These are phyloP conservation scores for Fusarium illudens DNA, from an alignment of 2,329 filamentous ascomycete species.

Conservation along the genomic window DNA sequence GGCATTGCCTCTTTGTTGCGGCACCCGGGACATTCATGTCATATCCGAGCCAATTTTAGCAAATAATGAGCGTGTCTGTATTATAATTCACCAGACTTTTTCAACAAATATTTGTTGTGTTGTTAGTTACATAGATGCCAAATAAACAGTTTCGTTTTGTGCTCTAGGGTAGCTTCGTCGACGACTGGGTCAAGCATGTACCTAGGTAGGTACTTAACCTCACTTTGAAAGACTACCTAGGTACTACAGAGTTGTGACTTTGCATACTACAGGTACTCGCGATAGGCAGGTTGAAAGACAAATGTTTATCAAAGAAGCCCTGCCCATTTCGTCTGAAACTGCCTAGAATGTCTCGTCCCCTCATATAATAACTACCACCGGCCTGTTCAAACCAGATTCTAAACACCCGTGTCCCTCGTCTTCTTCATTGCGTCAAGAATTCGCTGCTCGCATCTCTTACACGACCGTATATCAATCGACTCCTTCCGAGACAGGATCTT, in stretches of 20 bases:
- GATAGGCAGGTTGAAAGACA: too few relatives aligned
- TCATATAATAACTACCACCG: neutral
- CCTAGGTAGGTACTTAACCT: too few relatives aligned
- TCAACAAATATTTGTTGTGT: neutral
- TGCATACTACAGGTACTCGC: too few relatives aligned
- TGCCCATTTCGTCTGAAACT: too few relatives aligned
- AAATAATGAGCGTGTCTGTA: too few relatives aligned
- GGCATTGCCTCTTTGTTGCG: neutral
- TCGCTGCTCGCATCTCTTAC: neutral
- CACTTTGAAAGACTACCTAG: too few relatives aligned
- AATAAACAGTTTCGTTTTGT: neutral
- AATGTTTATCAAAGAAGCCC: too few relatives aligned
- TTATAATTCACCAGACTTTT: neutral
- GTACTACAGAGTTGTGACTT: too few relatives aligned
- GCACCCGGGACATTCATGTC: neutral
- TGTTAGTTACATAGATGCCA: neutral
- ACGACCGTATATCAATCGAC: neutral
- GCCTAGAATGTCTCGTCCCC: neutral
- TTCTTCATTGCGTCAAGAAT: neutral
- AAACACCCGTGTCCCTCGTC: neutral
- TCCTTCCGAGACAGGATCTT: neutral
- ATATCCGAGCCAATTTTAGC: accelerated
- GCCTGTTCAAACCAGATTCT: neutral
- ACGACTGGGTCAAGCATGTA: too few relatives aligned
- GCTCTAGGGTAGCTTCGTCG: neutral